Evolutionary conservation across 2,329 filamentous ascomycete genomes (phyloP).

Genomic region (Nothophoma quercina): DNA sequence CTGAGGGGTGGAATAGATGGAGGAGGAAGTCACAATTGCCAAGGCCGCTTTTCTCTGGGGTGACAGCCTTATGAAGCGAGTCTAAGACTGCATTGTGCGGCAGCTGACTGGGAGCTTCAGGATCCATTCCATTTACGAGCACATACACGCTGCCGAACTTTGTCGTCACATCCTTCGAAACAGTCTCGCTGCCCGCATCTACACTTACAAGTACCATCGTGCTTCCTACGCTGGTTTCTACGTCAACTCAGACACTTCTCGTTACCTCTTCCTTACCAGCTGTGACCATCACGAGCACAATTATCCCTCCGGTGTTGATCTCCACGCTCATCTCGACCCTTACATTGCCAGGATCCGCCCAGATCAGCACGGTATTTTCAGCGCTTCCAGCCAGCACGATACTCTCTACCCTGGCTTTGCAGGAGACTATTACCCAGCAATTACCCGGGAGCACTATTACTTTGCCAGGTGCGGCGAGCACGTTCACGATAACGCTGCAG

Average conservation of each 20-base stretch:
- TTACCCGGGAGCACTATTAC: too few species aligned
- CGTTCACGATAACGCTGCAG: too few species aligned
- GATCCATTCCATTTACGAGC: background rate
- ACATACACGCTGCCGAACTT: background rate
- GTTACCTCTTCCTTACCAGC: background rate
- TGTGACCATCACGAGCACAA: background rate
- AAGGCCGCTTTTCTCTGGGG: too few species aligned
- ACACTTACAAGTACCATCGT: background rate
- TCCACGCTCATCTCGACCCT: background rate
- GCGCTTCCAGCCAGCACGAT: too few species aligned
- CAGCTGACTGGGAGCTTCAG: background rate
- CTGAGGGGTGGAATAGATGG: too few species aligned
- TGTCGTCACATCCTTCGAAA: background rate
- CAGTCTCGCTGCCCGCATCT: background rate
- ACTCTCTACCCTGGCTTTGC: too few species aligned
- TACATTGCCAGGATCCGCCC: background rate
- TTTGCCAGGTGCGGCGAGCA: too few species aligned
- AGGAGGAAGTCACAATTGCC: too few species aligned
- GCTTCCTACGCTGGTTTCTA: background rate
- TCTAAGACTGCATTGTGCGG: background rate
- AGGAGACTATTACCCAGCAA: too few species aligned
- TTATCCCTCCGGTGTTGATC: background rate
- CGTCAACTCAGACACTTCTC: background rate
- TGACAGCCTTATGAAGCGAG: too few species aligned
- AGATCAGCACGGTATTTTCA: too few species aligned